Base-by-base conservation (phyloP, 108 stramenopile species). In the Nitzschia sp. region DNA sequence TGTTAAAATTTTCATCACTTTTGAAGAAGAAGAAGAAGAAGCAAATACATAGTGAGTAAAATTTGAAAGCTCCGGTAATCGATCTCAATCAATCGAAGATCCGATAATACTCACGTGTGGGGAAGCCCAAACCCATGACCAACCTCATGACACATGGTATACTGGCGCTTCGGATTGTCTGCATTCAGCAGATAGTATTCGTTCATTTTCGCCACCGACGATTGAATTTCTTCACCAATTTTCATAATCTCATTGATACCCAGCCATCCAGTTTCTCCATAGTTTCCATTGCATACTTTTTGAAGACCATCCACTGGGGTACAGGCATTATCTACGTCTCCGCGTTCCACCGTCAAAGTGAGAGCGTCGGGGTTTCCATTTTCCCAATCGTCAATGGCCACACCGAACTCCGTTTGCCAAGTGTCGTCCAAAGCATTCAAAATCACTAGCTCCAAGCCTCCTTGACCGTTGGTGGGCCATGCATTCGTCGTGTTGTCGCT, bases 101-200 rank as follows among this genome's bases (percentile, higher is more conserved):
- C n/a, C 15, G 17, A 56, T 29, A 27, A 25, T 28, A 45, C 60
- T 61, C 26, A 61, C 45, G 86, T 88, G 63, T 94, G 93, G 2
- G 90, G 81, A 2, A 94, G 62, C 17, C 93, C 93, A 75, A 80
- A 89, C 23, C 89, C 89, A 71, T 83, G 88, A 15, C 85, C 85
- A 22, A 81, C 32, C 55, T 72, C 71, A 30, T 72, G 71, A 21
- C 71, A 72, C 71, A 72, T 83, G 28, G 82, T 83, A 41, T 80
- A 88, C 33, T 66, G 77, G 4, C 81, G 59, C 46, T 88, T 82
- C 45, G 69, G 75, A 30, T 62, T 66, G 8, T 78, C 63, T 19
- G 87, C 81, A 59, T 82, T 83, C 6, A 53, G 58, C 26, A 92
- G 71, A 68, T 92, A 89, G 63, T 74, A 85, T 45, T 89, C 88